Evolutionary conservation across 2,329 filamentous ascomycete species (phyloP).

Genomic region (Rhexocercosporidium sp.): DNA sequence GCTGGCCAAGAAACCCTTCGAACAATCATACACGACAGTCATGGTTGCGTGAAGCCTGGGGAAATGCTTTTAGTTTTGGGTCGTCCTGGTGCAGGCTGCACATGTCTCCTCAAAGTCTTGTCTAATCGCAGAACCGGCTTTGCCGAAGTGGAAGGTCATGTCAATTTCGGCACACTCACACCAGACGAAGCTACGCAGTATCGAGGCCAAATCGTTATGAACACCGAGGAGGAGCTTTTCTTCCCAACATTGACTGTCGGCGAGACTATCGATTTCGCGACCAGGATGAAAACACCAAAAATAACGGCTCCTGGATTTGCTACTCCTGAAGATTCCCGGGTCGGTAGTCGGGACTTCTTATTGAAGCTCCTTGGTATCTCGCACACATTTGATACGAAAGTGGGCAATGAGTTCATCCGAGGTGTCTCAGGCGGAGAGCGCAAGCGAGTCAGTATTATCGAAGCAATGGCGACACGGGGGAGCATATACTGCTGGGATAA

Average conservation of each 20-base stretch:
- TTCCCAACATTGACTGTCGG: slow-evolving; percentile 57
- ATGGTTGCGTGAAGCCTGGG: slow-evolving; percentile 73
- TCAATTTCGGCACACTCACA: slow-evolving; percentile 57
- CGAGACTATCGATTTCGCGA: slow-evolving; percentile 59
- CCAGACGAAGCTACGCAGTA: slow-evolving; percentile 51
- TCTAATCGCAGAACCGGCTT: slow-evolving; percentile 68
- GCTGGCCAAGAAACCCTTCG: slow-evolving; percentile 58
- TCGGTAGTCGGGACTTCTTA: slow-evolving; percentile 39
- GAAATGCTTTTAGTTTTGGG: slow-evolving; percentile 75
- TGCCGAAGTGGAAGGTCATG: slow-evolving; percentile 60
- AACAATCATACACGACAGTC: slow-evolving; percentile 67
- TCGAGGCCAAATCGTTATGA: slow-evolving; percentile 61
- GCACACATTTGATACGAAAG: slow-evolving; percentile 60
- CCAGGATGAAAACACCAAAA: slow-evolving; percentile 54
- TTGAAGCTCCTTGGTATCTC: slow-evolving; percentile 50
- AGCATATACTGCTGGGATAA: slow-evolving; percentile 72
- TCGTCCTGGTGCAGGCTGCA: slow-evolving; percentile 72
- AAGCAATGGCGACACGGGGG: slow-evolving; percentile 43
- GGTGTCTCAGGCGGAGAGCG: slow-evolving; percentile 66
- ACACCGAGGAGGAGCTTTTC: slow-evolving; percentile 57
- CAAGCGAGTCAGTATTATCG: slow-evolving; percentile 66
- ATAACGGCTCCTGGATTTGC: slow-evolving; percentile 50
- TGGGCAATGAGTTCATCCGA: slow-evolving; percentile 64
- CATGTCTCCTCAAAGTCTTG: slow-evolving; percentile 72
- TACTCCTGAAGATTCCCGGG: slow-evolving; percentile 49